Base-by-base conservation (phyloP, 2,329 filamentous ascomycete species). In the Diaporthe sp. region DNA sequence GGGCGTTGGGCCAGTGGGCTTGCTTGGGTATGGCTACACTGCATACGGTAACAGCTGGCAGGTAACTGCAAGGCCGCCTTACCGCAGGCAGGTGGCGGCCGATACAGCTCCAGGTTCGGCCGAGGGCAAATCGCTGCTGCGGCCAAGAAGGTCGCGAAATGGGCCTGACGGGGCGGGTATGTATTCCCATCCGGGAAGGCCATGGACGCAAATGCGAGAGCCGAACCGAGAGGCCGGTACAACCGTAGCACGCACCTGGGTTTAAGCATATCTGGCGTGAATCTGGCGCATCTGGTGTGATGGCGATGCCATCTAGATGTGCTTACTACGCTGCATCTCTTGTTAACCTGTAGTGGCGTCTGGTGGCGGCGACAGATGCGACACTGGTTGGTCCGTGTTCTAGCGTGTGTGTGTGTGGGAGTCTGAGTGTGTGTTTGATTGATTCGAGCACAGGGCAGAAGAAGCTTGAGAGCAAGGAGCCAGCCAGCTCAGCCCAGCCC, bases 181-280 rank as follows among this genome's bases (percentile, higher is more conserved):
- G 22, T 51, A 37, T 55, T 61, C 68, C 68, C 28, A 47, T 72
- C 73, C 58, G 31, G 74, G 70, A 68, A 75, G 70, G 74, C 49
- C 68, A 75, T 75, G 60, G 70, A 31, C 39, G 34, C 31, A 51
- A 67, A 4, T 60, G 51, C 74, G 34, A 58, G 51, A 37, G 22
- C 42, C 34, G 51, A 72, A 44, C 74, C 74, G 70, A 67, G 74
- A 67, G 39, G 31, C 37, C 58, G 73, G 73, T 72, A 72, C 61
- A 49, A 65, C 60, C 60, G 39, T 63, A 42, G 60, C 60, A 63
- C 60, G 49, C 42, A 34, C 57, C 47, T 44, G 51, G 39, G 22
- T 72, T 72, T 72, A 75, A 75, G 73, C 73, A 72, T 75, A 71
- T 58, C 51, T 61, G 42, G n/a, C 25, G 42, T 31, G 44, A 68